Conservation (phyloP, 2,329 filamentous ascomycete genomes). For the Aspergillus neotritici region DNA sequence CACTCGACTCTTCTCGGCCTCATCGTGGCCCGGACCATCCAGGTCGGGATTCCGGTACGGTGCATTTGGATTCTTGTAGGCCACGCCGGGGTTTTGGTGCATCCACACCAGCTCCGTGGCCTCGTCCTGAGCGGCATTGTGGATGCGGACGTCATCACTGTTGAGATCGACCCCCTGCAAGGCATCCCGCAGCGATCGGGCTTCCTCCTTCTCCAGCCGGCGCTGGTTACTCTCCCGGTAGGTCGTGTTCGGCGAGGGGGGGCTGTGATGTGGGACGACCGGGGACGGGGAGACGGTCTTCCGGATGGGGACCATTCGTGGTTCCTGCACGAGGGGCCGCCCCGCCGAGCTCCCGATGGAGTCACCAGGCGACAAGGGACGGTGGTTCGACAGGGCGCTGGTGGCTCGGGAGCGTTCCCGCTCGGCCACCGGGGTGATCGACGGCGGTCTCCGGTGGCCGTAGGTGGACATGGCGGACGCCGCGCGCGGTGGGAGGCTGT, state of each 20-base stretch:
- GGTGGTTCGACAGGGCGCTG: slow-evolving; percentile 38
- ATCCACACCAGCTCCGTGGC: slow-evolving; percentile 61
- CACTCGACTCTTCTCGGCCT: slow-evolving; percentile 41
- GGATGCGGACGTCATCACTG: slow-evolving; percentile 47
- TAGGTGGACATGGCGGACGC: slow-evolving; percentile 41
- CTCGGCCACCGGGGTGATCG: slow-evolving; percentile 13
- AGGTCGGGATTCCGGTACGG: slow-evolving; percentile 43
- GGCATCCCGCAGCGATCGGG: slow-evolving; percentile 50
- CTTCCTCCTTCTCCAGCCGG: slow-evolving; percentile 55
- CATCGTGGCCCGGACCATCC: slow-evolving; percentile 35
- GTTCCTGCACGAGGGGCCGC: slow-evolving; percentile 37
- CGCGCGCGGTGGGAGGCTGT: slow-evolving; percentile 36
- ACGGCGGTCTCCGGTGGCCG: slow-evolving; percentile 14
- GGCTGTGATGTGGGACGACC: slow-evolving; percentile 24
- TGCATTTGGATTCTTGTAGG: slow-evolving; percentile 45
- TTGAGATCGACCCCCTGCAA: slow-evolving; percentile 55
- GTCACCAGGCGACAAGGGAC: slow-evolving; percentile 27
- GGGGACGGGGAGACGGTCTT: slow-evolving; percentile 35
- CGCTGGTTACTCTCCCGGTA: slow-evolving; percentile 53
- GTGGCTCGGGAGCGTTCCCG: slow-evolving; percentile 31
- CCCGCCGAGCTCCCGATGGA: slow-evolving; percentile 26
- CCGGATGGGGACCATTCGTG: slow-evolving; percentile 25
- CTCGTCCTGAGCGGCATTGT: slow-evolving; percentile 56
- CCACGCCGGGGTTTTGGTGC: slow-evolving; percentile 51
- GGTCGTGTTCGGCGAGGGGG: slow-evolving; percentile 34